These are phyloP conservation scores for Colletotrichum chrysophilum DNA, from an alignment of 2,329 filamentous ascomycete genomes.

Conservation along the genomic window DNA sequence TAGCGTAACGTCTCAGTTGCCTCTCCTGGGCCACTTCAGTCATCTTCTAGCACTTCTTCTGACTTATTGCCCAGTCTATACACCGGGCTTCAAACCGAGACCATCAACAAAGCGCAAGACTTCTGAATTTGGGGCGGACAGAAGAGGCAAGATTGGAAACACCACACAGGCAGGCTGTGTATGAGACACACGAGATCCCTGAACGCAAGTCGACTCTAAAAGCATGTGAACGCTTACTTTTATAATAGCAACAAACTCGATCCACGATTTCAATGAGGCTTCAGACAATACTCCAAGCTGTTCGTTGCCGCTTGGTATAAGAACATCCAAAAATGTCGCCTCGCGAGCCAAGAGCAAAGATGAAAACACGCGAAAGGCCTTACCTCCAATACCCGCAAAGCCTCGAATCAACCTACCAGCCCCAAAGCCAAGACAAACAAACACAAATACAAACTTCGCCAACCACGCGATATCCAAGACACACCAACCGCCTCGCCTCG, in stretches of 20 bases:
- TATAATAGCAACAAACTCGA: background rate
- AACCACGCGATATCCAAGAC: background rate
- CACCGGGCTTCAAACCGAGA: background rate
- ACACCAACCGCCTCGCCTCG: background rate
- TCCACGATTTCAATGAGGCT: background rate
- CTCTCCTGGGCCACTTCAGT: background rate
- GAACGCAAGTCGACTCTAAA: background rate
- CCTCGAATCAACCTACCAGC: background rate
- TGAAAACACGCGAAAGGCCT: background rate
- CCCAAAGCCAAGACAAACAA: background rate
- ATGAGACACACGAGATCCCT: accelerated
- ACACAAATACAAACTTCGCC: background rate
- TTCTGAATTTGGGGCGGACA: background rate
- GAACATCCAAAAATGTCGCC: background rate
- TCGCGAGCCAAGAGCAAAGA: background rate
- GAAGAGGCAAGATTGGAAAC: background rate
- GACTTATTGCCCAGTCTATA: background rate
- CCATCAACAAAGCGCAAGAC: background rate
- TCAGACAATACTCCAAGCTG: background rate
- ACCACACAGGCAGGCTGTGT: background rate
- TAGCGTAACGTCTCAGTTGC: background rate
- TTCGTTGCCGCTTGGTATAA: background rate
- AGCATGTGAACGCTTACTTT: background rate
- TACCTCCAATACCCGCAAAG: background rate
- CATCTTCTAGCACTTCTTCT: background rate